Conservation (phyloP, 768 basidiomycete species). For the Kwoniella europaea region DNA sequence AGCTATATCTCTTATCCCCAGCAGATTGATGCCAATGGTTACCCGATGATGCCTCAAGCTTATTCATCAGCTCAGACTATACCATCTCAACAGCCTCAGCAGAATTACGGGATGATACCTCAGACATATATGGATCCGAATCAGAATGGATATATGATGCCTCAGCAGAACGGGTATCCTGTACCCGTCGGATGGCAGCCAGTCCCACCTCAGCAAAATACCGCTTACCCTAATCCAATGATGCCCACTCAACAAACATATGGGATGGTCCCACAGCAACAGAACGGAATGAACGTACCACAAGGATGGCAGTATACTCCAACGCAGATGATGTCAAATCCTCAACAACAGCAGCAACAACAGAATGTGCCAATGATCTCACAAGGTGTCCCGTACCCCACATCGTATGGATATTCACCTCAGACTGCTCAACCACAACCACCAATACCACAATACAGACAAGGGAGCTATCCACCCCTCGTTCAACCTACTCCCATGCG, state of each 20-base stretch:
- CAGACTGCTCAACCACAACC: conserved; percentile 9
- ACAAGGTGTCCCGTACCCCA: conserved; percentile 36
- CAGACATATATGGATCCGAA: conserved; percentile 14
- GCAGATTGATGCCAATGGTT: conserved; percentile 21
- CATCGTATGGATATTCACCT: conserved; percentile 25
- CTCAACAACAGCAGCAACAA: conserved; percentile 8
- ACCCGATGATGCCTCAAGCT: conserved; percentile 14
- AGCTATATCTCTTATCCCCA: conserved; percentile 20
- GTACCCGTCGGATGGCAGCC: conserved; percentile 16
- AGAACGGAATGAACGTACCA: conserved; percentile 1
- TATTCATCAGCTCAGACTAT: not conserved
- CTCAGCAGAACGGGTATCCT: conserved; percentile 17
- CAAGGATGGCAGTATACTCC: conserved; percentile 23
- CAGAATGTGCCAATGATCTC: conserved; percentile 41
- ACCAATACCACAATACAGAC: conserved; percentile 16
- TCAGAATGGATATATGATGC: conserved; percentile 14
- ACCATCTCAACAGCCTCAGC: conserved; percentile 15
- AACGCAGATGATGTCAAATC: conserved; percentile 13
- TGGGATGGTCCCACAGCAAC: conserved; percentile 4
- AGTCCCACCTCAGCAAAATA: not conserved
- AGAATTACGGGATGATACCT: conserved; percentile 14
- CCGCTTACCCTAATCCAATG: not conserved
- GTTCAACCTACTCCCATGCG: conserved; percentile 43
- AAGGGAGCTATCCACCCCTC: conserved; percentile 27
- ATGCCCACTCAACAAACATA: conserved; percentile 13